Evolutionary conservation across 2,329 filamentous ascomycete genomes (phyloP).

Genomic region (Leptodontidium sp.): DNA sequence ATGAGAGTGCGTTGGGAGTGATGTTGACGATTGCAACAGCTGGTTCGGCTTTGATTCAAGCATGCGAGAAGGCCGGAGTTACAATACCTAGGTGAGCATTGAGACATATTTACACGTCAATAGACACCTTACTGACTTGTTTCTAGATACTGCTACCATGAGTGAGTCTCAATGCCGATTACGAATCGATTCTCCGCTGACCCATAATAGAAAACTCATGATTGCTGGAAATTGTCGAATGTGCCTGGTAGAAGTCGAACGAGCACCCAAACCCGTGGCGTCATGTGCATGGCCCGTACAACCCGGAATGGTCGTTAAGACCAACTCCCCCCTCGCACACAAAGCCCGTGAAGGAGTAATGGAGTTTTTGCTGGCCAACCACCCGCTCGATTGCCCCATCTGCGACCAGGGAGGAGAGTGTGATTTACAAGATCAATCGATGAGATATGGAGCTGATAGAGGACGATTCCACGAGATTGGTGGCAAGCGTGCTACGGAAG

Average conservation of each 20-base stretch:
- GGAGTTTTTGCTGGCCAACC: conserved; percentile 97
- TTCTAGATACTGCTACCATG: conserved; percentile 94
- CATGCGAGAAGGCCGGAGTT: conserved; percentile 95
- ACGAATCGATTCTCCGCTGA: conserved; percentile 35
- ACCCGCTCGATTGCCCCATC: conserved; percentile 94
- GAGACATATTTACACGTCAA: conserved; percentile 13
- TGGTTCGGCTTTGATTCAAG: conserved; percentile 96
- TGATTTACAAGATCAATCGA: conserved; percentile 98
- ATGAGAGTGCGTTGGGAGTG: conserved; percentile 33
- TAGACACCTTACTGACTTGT: conserved; percentile 43
- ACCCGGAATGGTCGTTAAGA: conserved; percentile 99
- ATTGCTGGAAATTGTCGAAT: conserved; percentile 99
- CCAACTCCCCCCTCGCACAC: conserved; percentile 93
- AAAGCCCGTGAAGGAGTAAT: conserved; percentile 99
- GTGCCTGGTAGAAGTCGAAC: conserved; percentile 98
- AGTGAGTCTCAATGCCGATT: conserved; percentile 65
- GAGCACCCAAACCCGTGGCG: conserved; percentile 94
- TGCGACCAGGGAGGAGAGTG: conserved; percentile 99
- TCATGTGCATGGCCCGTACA: conserved; percentile 99
- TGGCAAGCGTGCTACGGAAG: conserved; percentile 97
- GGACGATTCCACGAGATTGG: conserved; percentile 95
- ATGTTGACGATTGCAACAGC: conserved; percentile 65
- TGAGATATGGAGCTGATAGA: conserved; percentile 96
- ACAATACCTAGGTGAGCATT: conserved; percentile 80
- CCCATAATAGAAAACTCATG: conserved; percentile 80